phyloP scores from a whole-genome alignment of 306 rosid species.

The Quercus alba region DNA sequence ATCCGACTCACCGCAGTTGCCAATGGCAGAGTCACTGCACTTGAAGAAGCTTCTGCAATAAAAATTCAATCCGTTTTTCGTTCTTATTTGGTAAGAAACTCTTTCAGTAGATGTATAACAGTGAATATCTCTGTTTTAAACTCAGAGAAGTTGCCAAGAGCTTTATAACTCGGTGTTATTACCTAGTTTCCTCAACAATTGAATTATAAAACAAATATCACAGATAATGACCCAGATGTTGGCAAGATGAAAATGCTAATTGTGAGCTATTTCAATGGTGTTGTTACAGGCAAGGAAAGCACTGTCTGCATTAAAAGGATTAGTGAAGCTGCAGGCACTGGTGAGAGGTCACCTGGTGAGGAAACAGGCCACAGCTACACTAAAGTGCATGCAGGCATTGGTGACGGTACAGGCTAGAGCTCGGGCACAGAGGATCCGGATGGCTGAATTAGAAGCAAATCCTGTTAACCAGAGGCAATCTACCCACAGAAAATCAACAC shows the following conservation, averaged over 20 bases:
- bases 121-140: neutral
- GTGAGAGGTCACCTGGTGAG: conserved; percentile 93
- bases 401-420: conserved; percentile 91
- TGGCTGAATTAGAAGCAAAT: conserved; percentile 39
- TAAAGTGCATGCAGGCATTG: conserved; percentile 90
- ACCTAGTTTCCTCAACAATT: no score
- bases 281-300: conserved; percentile 83
- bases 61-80: conserved; percentile 80
- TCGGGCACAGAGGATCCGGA: conserved; percentile 69
- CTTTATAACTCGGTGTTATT: no score
- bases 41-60: conserved; percentile 67
- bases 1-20: conserved; percentile 46
- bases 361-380: conserved; percentile 70
- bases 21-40: conserved; percentile 25
- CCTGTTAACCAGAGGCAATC: conserved; percentile 35
- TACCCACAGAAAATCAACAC: conserved; percentile 40
- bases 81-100: conserved; percentile 62
- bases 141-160: neutral
- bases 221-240: neutral
- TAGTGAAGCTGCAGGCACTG: conserved; percentile 90
- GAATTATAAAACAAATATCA: no score
- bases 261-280: neutral
- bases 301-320: conserved; percentile 70
- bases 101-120: neutral
- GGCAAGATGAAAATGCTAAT: neutral